Base-by-base conservation (phyloP, 208 protist species). In the Crithidia expoeki region DNA sequence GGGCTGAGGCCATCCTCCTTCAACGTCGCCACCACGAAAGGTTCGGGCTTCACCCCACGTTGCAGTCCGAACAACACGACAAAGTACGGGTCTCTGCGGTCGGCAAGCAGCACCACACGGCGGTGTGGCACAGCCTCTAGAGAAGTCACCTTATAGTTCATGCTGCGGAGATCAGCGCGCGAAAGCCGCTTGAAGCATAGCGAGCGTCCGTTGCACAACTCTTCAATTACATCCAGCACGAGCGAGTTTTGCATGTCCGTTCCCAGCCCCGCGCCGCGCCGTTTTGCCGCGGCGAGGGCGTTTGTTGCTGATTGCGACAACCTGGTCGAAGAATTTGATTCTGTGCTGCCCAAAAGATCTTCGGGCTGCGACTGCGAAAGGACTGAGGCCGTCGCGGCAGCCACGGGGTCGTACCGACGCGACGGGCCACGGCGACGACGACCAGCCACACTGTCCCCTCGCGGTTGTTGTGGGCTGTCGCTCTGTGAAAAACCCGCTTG, bases 31-130 rank as follows among this genome's bases (percentile, higher is more conserved):
- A 59, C 65, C 23, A 74, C 63, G 34, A 42, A 71, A 9, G 51
- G 72, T 50, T 77, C 72, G 6, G 72, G 63, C 19, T 42, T 68
- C 47, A 56, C 42, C 14, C 46, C 34, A 16, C 58, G 70, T 21
- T 42, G 16, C 23, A 81, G 59, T 1, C 72, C 81, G 21, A 79
- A 68, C 17, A 81, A 16, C 33, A 88, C 64, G 12, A 56, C 75
- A 76, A 92, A 89, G 23, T 67, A 53, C 0, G 83, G 84, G 19
- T 83, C 82, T 36, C 64, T 40, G 28, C 79, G 70, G 66, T 92
- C 86, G 32, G 81, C 80, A 1, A 83, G 64, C 27, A 93, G 44
- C 16, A 88, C 56, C 4, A 83, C 84, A 16, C 87, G 81, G 38
- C 75, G 64, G 51, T 70, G 61, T 34, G 82, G 72, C 17, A 83